Percentiles rank a stretch among this genome's conserved stretches.
phyloP scores from a whole-genome alignment of 1,139 yeast species.

The Suhomyces bolitotheri region DNA sequence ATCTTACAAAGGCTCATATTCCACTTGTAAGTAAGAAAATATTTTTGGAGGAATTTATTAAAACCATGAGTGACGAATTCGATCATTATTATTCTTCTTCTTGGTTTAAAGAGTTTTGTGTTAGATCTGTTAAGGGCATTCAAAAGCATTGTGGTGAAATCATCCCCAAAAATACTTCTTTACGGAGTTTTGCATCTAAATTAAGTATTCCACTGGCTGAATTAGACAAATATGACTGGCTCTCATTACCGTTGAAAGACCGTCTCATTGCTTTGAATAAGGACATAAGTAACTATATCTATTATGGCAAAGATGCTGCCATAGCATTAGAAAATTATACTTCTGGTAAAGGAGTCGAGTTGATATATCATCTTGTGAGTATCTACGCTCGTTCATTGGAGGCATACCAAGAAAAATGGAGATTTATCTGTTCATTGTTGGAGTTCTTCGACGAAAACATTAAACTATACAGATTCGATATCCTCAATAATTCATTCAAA shows the following conservation, averaged over 20 bases:
- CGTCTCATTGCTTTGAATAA: conserved; percentile 29
- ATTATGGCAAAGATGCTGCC: conserved; percentile 21
- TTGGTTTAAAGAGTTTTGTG: conserved; percentile 34
- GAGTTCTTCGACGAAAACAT: conserved; percentile 23
- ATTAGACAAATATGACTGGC: conserved; percentile 30
- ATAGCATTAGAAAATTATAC: conserved; percentile 27
- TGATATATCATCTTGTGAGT: conserved; percentile 33
- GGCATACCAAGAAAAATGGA: conserved; percentile 32
- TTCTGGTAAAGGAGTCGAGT: conserved; percentile 22
- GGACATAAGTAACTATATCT: conserved; percentile 29
- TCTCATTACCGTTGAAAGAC: conserved; percentile 22
- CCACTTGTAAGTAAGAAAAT: conserved; percentile 17
- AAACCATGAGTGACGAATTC: conserved; percentile 30
- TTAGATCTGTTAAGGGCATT: conserved; percentile 26
- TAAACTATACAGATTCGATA: conserved; percentile 19
- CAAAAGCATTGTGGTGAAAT: conserved; percentile 24
- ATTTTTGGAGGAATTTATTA: conserved; percentile 26
- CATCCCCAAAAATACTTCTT: conserved; percentile 17
- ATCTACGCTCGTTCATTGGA: conserved; percentile 30
- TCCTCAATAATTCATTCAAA: conserved; percentile 23
- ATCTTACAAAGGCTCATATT: conserved; percentile 19
- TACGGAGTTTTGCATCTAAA: conserved; percentile 28
- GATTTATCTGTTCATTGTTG: conserved; percentile 25
- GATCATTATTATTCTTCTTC: conserved; percentile 26
- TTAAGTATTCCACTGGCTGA: conserved; percentile 33